phyloP scores from a whole-genome alignment of 805 yeast genomes.

The Yamadazyma ubonensis region DNA sequence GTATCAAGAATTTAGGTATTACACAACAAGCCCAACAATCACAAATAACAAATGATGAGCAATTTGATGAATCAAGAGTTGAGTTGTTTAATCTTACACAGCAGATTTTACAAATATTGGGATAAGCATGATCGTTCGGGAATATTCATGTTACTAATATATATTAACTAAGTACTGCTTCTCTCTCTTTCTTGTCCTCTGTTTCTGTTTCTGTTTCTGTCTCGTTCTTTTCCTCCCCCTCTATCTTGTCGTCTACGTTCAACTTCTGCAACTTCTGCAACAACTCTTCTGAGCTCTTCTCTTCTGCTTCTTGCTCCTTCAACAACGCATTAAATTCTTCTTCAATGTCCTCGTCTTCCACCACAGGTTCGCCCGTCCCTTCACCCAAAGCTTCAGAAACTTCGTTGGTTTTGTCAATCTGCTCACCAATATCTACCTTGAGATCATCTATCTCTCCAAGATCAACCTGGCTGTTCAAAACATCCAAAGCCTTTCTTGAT shows the following conservation, averaged over 20 bases:
- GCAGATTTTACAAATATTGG: constrained; percentile 58
- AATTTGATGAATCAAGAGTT: constrained; percentile 59
- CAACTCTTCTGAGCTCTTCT: constrained; percentile 12
- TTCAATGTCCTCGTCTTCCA: constrained; percentile 29
- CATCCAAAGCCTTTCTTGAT: constrained; percentile 25
- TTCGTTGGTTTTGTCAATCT: constrained; percentile 27
- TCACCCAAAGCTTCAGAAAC: constrained; percentile 24
- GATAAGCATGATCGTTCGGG: constrained; percentile 21
- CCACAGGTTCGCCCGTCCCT: no score
- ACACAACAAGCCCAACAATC: constrained; percentile 37
- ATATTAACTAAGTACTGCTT: no score
- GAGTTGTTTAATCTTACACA: constrained; percentile 66
- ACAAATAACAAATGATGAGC: constrained; percentile 31
- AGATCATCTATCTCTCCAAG: constrained; percentile 28
- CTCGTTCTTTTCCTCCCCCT: background rate
- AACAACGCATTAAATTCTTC: constrained; percentile 27
- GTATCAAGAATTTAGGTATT: constrained; percentile 50
- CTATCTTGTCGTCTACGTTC: constrained; percentile 9
- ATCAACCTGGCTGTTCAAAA: constrained; percentile 27
- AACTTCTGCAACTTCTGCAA: constrained; percentile 15
- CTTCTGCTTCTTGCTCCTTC: constrained; percentile 14
- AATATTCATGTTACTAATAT: constrained; percentile 8
- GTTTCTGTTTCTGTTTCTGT: constrained; percentile 5
- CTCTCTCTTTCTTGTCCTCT: constrained; percentile 2
- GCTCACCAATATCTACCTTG: constrained; percentile 29